Percentiles rank a stretch among this genome's conserved stretches.
These are phyloP conservation scores for Lactuca saligna DNA, from an alignment of 129 eudicot species.

Conservation along the genomic window DNA sequence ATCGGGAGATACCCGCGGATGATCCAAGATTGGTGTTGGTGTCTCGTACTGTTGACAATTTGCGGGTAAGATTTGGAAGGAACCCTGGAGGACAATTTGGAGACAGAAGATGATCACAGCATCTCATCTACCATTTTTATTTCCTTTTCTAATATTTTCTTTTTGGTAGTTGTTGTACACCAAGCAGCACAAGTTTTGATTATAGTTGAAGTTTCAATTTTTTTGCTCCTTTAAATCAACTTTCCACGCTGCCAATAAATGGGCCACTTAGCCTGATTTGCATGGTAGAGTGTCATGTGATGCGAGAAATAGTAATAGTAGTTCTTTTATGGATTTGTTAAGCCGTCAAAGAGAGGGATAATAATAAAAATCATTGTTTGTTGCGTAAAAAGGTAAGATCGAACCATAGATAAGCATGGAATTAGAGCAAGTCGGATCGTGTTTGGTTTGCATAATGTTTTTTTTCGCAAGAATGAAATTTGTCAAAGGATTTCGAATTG, in stretches of 20 bases:
- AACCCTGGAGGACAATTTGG: conserved; percentile 38
- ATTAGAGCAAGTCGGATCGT: no score
- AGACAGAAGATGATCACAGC: conserved; percentile 28
- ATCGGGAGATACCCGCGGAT: conserved; percentile 72
- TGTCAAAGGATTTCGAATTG: no score
- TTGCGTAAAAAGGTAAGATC: no score
- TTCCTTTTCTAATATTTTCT: background rate
- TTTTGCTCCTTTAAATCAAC: conserved; percentile 11
- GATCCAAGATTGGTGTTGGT: conserved; percentile 74
- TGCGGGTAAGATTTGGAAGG: conserved; percentile 47
- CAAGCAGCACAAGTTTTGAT: conserved; percentile 26
- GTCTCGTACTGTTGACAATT: conserved; percentile 37
- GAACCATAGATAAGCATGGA: no score
- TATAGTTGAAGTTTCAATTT: background rate
- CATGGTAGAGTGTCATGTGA: background rate
- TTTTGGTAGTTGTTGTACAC: conserved; percentile 27
- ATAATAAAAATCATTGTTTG: no score
- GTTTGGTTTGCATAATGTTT: no score
- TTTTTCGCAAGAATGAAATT: no score
- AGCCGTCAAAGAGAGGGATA: no score
- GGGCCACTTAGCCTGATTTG: background rate
- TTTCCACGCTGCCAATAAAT: conserved; percentile 24
- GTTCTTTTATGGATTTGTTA: no score
- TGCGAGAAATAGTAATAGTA: background rate
- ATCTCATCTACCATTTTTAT: background rate